Evolutionary conservation across 1,284 basidiomycete species (phyloP).

Genomic region (Rhodotorula glutinis): DNA sequence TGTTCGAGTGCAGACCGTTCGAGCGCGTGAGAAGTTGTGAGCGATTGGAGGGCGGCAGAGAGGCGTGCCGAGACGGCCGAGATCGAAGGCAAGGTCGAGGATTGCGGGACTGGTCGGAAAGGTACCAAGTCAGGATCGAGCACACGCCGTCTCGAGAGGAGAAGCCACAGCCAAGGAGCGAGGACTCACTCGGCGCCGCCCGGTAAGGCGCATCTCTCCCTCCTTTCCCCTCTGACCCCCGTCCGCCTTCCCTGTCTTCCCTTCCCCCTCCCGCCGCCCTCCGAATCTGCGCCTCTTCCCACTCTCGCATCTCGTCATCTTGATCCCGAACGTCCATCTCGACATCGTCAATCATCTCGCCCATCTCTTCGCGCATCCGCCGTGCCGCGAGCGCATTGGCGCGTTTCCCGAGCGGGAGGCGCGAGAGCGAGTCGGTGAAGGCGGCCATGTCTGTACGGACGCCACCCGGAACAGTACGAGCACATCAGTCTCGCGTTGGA

Average conservation of each 20-base stretch:
- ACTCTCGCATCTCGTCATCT: conserved; percentile 78
- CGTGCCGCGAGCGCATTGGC: conserved; percentile 70
- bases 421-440: conserved; percentile 81
- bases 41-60: conserved; percentile 59
- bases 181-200: conserved; percentile 66
- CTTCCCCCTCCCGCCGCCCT: conserved; percentile 57
- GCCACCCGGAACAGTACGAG: too few species aligned
- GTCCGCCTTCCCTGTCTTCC: conserved; percentile 22
- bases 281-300: conserved; percentile 82
- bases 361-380: conserved; percentile 69
- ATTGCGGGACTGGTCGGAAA: conserved; percentile 52
- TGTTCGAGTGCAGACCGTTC: conserved; percentile 43
- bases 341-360: conserved; percentile 82
- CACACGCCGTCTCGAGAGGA: conserved; percentile 41
- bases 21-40: conserved; percentile 51
- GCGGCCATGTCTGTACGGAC: conserved; percentile 69
- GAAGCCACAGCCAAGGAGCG: conserved; percentile 50
- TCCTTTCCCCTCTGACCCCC: not conserved
- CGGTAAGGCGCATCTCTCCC: conserved; percentile 55
- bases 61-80: conserved; percentile 68
- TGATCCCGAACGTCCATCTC: conserved; percentile 61
- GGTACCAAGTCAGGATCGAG: too few species aligned
- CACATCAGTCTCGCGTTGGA: too few species aligned
- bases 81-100: conserved; percentile 59
- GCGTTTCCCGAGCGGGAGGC: conserved; percentile 81